Base-by-base conservation (phyloP, 2,329 filamentous ascomycete species). In the Fusarium sororula region DNA sequence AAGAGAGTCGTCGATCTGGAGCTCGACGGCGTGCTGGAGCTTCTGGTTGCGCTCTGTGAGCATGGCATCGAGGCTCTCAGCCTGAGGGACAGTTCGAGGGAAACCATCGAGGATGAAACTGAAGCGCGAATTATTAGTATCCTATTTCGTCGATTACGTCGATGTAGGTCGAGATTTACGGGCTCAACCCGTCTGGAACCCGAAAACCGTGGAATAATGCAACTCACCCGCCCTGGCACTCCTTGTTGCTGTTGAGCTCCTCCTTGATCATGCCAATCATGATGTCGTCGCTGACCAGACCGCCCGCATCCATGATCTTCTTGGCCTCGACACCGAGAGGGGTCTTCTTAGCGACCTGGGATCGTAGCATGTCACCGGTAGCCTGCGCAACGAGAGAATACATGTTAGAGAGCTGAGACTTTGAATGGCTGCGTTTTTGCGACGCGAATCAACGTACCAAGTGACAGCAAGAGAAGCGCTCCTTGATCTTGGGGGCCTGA, bases 261-360 rank as follows among this genome's bases (percentile, higher is more conserved):
- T 92, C 93, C 91, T 96, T 96, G 88, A 99, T 99, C 96, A 99
- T 99, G 85, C 96, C 95, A 84, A 99, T 94, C 90, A 99, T 96
- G 82, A 99, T 99, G 83, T 98, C 96, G 85, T 99, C 96, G 84
- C 95, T 97, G 83, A 99, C 96, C 68, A 99, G 91, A 78, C 96
- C 96, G 79, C 96, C 96, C 83, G 96, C 93, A 82, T 99, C 96
- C 96, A 99, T 99, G 85, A 99, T 99, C 91, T 98, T 98, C 92
- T 99, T 99, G 77, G 96, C 96, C 88, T 98, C 95, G 82, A 93
- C 91, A 79, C 96, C 96, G 75, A 99, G 91, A 68, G 93, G 86
- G 66, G 96, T 99, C 91, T 98, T 98, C 87, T 97, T 97, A 76
- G 96, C 93, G 82, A 99, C 96, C 85, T 99, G 96, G 77, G 95